Evolutionary conservation across 495 filamentous ascomycete species (phyloP).

Genomic region (Annulohypoxylon bovei): DNA sequence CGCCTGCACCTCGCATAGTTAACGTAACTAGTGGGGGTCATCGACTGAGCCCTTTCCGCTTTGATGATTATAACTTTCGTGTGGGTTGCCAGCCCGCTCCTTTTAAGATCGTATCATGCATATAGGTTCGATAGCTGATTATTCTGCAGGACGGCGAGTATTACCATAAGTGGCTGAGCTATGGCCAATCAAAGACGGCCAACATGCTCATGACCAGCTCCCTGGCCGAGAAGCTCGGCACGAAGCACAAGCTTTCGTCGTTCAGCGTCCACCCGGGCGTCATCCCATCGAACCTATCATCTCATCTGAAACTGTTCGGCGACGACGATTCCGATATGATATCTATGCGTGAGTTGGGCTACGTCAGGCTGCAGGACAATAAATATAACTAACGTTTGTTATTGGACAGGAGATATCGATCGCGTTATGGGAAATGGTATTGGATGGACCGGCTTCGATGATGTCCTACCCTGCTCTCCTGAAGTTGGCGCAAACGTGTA

Average conservation of each 20-base stretch:
- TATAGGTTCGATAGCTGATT: not conserved
- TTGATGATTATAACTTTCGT: slow-evolving; percentile 57
- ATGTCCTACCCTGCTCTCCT: slow-evolving; percentile 13
- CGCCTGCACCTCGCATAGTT: slow-evolving; percentile 45
- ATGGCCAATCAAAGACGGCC: slow-evolving; percentile 61
- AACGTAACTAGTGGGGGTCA: slow-evolving; percentile 50
- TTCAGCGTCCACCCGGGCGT: slow-evolving; percentile 55
- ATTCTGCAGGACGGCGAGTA: slow-evolving; percentile 21
- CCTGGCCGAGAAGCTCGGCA: slow-evolving; percentile 47
- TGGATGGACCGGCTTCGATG: slow-evolving; percentile 10
- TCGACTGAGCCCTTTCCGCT: slow-evolving; percentile 51
- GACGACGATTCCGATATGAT: slow-evolving; percentile 8
- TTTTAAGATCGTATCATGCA: not conserved
- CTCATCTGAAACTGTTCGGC: slow-evolving; percentile 9
- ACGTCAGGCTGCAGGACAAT: too few relatives aligned
- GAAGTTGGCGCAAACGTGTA: slow-evolving; percentile 57
- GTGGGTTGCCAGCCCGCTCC: not conserved
- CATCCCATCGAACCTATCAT: slow-evolving; percentile 36
- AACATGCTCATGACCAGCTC: slow-evolving; percentile 57
- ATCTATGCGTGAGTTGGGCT: slow-evolving; percentile 11
- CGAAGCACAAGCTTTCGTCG: slow-evolving; percentile 34
- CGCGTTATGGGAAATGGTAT: slow-evolving; percentile 11
- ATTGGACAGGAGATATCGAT: slow-evolving; percentile 16
- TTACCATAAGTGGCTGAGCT: slow-evolving; percentile 42
- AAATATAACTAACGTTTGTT: not conserved